Evolutionary conservation across 495 filamentous ascomycete genomes (phyloP), one percentile per base, ranked within the genome.

Genomic region (Penicillium dipodomyicola): DNA sequence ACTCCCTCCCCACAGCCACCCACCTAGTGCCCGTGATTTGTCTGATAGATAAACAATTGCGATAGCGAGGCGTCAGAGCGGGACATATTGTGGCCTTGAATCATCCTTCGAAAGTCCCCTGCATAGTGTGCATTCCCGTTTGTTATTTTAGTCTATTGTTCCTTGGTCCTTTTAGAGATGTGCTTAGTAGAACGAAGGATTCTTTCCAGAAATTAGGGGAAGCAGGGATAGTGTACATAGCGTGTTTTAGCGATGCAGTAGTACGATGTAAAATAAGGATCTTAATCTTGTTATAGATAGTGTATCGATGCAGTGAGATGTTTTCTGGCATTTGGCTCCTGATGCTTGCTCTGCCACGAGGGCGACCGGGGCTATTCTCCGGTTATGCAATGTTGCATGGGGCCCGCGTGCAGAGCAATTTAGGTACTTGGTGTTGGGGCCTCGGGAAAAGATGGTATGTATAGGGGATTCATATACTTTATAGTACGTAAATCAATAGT

Each of bases 291-390:
- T 2, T 45, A 22, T 23, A 20, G 42, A 14, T 43, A 23, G 19
- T 15, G 20, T 5, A 41, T 41, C 4, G 8, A 8, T 42, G n/a
- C 7, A 7, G 9, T 20, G 8, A 40, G 6, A 42, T 42, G 6
- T 19, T 5, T 2, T 10, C 45, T 48, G 17, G 27, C 15, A 19
- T 47, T 27, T 22, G 23, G 45, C 10, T 35, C 19, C 32, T 49
- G 47, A 49, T 37, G 47, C 47, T 35, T 49, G 47, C 47, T 27
- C 20, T 37, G 48, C 48, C 48, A 51, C 48, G 48, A 51, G 48
- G 48, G 25, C 3, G 25, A 29, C 23, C 19, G 44, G 44, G 43
- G 25, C 33, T 51, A 51, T 51, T 51, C 48, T 39, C 48, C 48
- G 48, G 48, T 10, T 39, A 39, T 51, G 48, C 46, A 49, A 11